Evolutionary conservation across 352 stramenopile species (phyloP).

Genomic region (Phytophthora megakarya): DNA sequence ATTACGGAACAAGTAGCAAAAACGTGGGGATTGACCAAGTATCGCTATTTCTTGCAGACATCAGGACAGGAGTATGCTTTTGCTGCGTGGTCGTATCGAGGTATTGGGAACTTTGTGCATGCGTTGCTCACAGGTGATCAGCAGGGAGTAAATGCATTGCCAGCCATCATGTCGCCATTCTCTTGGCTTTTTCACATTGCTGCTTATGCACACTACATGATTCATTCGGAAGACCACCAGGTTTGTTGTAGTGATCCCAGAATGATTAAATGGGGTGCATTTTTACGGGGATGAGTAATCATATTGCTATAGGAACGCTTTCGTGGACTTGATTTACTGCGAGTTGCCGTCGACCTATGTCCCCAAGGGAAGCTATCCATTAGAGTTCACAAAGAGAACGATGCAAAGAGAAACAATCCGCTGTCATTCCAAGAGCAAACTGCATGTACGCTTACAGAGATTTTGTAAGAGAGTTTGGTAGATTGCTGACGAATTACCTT

Average conservation of each 20-base stretch:
- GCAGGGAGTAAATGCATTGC: slow-evolving; percentile 10
- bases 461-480: background rate
- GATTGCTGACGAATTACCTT: background rate
- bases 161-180: slow-evolving; percentile 38
- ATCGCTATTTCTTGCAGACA: slow-evolving; percentile 58
- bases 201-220: slow-evolving; percentile 46
- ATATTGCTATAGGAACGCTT: slow-evolving; percentile 32
- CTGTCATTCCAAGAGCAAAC: slow-evolving; percentile 28
- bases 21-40: slow-evolving; percentile 39
- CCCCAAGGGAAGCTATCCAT: slow-evolving; percentile 27
- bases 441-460: slow-evolving; percentile 12
- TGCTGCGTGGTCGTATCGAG: slow-evolving; percentile 57
- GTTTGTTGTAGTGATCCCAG: slow-evolving; percentile 8
- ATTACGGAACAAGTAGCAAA: slow-evolving; percentile 37
- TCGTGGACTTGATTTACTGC: slow-evolving; percentile 39
- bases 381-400: background rate
- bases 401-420: background rate
- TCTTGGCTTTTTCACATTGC: slow-evolving; percentile 56
- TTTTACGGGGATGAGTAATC: background rate
- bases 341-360: slow-evolving; percentile 18
- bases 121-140: slow-evolving; percentile 33
- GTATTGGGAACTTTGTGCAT: slow-evolving; percentile 48
- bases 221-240: slow-evolving; percentile 41
- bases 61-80: slow-evolving; percentile 62
- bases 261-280: background rate